Evolutionary conservation across 108 stramenopile genomes (phyloP), one percentile per base, ranked within the genome.

Genomic region (Fistulifera solaris): DNA sequence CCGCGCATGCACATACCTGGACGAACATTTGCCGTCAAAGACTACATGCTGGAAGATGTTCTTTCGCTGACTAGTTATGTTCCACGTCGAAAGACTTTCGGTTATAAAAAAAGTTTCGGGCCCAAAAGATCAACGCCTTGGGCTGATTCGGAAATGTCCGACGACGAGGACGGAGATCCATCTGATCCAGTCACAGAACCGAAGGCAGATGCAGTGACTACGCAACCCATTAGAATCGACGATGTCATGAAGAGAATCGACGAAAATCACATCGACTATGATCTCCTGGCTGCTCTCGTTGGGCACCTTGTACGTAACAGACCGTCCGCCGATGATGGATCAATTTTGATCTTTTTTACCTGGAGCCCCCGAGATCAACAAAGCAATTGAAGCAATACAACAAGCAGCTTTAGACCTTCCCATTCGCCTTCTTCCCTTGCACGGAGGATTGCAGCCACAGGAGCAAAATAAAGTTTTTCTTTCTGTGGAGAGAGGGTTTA

Each of bases 1-100:
- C 89, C 89, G 0, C 65, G 85, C 21, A 71, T 99, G 66, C 78
- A 91, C 18, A 94, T 99, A 44, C 95, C 96, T 1, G 98, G 98
- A 10, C 76, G 94, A 19, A 93, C 96, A 0, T 85, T 89, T 58
- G 95, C 96, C 27, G 98, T 99, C 0, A 35, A 77, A 35, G 85
- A 93, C 49, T 87, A 86, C 31, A 82, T 67, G 54, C 59, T 96
- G 42, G 95, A 96, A 55, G 89, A 98, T 62, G 93, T 94, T 0
- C 35, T 93, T 14, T 22, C 50, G 17, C 54, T 88, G 17, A 93
- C 91, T 14, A 57, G 83, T 2, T 91, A 93, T 61, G 77, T 82
- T 42, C 83, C 85, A 38, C 77, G 80, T 21, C 81, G 80, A 61
- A 81, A 81, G 44, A 62, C 66, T 52, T 58, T 62, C 25, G 41